Percentiles rank a stretch among this genome's conserved stretches.
phyloP scores from a whole-genome alignment of 305 asterid species.

The Solanum hybrid region DNA sequence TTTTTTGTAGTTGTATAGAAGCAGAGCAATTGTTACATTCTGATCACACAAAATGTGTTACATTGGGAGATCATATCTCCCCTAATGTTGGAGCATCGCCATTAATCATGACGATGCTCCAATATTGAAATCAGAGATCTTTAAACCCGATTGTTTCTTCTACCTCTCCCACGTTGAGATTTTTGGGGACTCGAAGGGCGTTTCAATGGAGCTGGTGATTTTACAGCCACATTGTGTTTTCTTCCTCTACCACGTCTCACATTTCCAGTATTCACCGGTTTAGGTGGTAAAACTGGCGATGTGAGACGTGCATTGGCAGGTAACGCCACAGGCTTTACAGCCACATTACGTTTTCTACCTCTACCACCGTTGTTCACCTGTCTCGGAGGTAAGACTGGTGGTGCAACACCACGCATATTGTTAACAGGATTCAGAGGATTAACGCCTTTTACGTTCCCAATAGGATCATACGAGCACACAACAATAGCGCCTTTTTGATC shows the following conservation, averaged over 20 bases:
- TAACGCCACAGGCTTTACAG: not conserved
- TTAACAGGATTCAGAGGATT: conserved; percentile 27
- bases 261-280: not conserved
- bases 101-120: not conserved
- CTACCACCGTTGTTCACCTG: not conserved
- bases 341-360: not conserved
- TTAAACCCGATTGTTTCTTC: not conserved
- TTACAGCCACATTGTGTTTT: not conserved
- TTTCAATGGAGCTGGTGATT: not conserved
- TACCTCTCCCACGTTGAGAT: not conserved
- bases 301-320: not conserved
- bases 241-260: not conserved
- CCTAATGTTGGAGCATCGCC: not conserved
- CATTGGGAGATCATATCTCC: not conserved
- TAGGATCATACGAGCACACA: conserved; percentile 50
- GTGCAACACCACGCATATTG: not conserved
- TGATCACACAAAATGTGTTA: not conserved
- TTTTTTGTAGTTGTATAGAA: not conserved
- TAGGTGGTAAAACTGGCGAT: not conserved
- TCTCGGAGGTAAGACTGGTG: not conserved
- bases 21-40: not conserved
- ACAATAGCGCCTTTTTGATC: conserved; percentile 38
- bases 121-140: not conserved
- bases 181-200: not conserved
- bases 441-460: conserved; percentile 24